Percentiles rank a stretch among this genome's conserved stretches.
Evolutionary conservation across 257 asterid species (phyloP).

Genomic region (Nicotiana paniculata): DNA sequence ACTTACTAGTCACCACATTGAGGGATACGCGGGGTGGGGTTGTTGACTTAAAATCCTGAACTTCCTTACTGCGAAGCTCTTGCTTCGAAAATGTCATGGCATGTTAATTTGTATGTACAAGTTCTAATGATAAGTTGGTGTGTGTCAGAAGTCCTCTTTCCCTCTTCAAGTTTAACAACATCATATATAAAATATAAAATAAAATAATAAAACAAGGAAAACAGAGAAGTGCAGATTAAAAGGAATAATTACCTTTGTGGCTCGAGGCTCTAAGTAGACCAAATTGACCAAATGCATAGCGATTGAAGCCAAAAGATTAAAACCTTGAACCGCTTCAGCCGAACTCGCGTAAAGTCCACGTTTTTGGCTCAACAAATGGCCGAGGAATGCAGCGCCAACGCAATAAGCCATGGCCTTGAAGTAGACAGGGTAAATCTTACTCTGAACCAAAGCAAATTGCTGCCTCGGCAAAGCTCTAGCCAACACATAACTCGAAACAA

Average conservation of each 20-base stretch:
- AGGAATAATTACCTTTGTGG: constrained; percentile 43
- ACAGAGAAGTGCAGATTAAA: not conserved
- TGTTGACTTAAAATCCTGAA: too few relatives aligned
- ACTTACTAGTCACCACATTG: too few relatives aligned
- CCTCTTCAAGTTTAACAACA: too few relatives aligned
- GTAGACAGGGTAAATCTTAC: constrained; percentile 66
- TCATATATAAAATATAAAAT: too few relatives aligned
- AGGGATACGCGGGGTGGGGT: too few relatives aligned
- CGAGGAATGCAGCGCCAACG: constrained; percentile 47
- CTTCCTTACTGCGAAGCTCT: too few relatives aligned
- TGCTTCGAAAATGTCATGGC: too few relatives aligned
- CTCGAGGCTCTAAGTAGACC: constrained; percentile 64
- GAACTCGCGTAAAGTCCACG: not conserved
- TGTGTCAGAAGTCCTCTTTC: too few relatives aligned
- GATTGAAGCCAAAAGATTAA: constrained; percentile 41
- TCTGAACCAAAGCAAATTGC: constrained; percentile 67
- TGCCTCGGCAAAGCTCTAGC: constrained; percentile 59
- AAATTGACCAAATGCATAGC: constrained; percentile 41
- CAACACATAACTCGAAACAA: constrained; percentile 58
- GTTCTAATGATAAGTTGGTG: too few relatives aligned
- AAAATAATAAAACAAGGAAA: too few relatives aligned
- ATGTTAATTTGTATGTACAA: too few relatives aligned
- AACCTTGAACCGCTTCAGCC: constrained; percentile 26
- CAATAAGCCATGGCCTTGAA: constrained; percentile 62
- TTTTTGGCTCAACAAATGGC: constrained; percentile 38